Base-by-base conservation (phyloP, 148 eudicot genomes). In the Diospyros kaki region DNA sequence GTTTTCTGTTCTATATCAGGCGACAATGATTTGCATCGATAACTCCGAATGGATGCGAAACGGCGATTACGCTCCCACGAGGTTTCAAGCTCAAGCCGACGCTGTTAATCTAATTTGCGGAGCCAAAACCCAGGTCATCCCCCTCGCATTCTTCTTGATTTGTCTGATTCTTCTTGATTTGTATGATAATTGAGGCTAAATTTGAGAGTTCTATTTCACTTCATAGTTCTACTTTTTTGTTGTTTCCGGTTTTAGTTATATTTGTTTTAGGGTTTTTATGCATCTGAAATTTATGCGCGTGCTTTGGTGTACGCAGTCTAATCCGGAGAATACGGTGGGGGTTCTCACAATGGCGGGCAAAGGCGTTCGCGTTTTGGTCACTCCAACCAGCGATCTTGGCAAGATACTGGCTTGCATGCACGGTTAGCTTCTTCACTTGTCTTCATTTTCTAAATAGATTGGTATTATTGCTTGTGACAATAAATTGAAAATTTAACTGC, bases 41-140 rank as follows among this genome's bases (percentile, higher is more conserved):
- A 93, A 96, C 76, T 96, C 99, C 5, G 99, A 96, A 64, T 91
- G 97, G 97, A 96, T 96, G 98, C 86, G 98, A 3, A 96, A 96
- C 69, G 99, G 99, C 0, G 99, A 96, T 78, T 96, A 96, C 77
- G 76, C 94, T 40, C 90, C 97, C 6, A 85, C 73, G 42, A 78
- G 98, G 72, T 88, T 93, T 86, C 95, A 91, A 77, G 91, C 99
- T 77, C 98, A 88, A 76, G 85, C 94, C 40, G 99, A 96, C 73
- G 98, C 99, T 45, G 95, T 96, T 69, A 96, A 90, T 83, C 89
- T 96, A 17, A 96, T 96, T 0, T 94, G 98, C 59, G 97, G 98
- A 50, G 96, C 99, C 62, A 96, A 96, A 79, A 93, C 95, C 64
- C 99, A 96, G 93, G 98, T 92, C 42, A 14, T 51, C 63, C 38